Percentiles rank a stretch among this genome's conserved stretches.
These are phyloP conservation scores for Endocarpon pusillum DNA, from an alignment of 495 filamentous ascomycete genomes.

Conservation along the genomic window DNA sequence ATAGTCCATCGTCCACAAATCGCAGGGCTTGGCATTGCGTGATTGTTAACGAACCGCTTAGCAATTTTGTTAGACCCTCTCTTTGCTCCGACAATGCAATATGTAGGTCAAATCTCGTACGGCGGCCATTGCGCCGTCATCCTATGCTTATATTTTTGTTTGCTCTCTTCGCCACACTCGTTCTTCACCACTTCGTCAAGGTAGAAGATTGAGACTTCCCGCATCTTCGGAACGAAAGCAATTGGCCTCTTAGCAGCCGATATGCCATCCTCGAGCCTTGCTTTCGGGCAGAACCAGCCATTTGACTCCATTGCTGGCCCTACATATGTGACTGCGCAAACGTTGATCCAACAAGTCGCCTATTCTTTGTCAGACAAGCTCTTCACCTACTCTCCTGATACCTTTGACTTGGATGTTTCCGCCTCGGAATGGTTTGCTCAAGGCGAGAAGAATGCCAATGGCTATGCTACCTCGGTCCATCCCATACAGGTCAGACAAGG, in stretches of 20 bases:
- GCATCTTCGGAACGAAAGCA: too few species aligned
- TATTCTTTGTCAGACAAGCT: constrained; percentile 88
- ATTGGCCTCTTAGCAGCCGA: too few species aligned
- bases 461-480: constrained; percentile 58
- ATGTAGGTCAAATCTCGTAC: too few species aligned
- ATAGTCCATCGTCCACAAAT: too few species aligned
- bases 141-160: too few species aligned
- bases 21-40: too few species aligned
- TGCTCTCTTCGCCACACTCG: constrained; percentile 3
- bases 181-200: constrained; percentile 13
- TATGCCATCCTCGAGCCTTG: constrained; percentile 40
- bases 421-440: constrained; percentile 54
- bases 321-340: constrained; percentile 80
- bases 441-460: constrained; percentile 58
- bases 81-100: too few species aligned
- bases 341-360: constrained; percentile 86
- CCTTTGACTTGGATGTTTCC: constrained; percentile 74
- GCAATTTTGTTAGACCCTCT: too few species aligned
- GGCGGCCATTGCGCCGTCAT: too few species aligned
- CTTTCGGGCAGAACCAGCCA: constrained; percentile 41
- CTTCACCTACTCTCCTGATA: constrained; percentile 88
- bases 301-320: constrained; percentile 57
- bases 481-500: constrained; percentile 75
- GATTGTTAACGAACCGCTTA: too few species aligned
- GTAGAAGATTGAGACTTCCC: constrained; percentile 13